Percentiles rank a stretch among this genome's conserved stretches.
Evolutionary conservation across 2,329 filamentous ascomycete species (phyloP).

Genomic region (Aspergillus clavatus): DNA sequence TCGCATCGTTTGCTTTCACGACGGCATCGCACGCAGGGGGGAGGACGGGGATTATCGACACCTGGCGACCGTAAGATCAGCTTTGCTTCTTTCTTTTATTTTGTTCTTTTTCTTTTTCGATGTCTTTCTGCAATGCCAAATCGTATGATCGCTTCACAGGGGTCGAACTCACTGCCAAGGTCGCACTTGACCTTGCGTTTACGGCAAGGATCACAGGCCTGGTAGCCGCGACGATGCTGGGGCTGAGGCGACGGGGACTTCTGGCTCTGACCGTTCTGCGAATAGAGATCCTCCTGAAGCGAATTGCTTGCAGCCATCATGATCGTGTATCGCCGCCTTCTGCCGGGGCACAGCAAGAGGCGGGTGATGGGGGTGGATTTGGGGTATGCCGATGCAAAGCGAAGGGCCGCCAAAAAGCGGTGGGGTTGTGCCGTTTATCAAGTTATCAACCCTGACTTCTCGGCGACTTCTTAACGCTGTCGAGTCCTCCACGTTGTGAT

Average conservation of each 20-base stretch:
- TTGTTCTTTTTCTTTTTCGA: neutral
- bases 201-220: constrained; percentile 47
- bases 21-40: constrained; percentile 87
- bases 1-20: constrained; percentile 95
- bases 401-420: constrained; percentile 33
- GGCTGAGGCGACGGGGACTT: constrained; percentile 32
- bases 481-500: neutral
- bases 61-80: constrained; percentile 28
- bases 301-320: constrained; percentile 18
- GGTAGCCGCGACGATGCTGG: constrained; percentile 45
- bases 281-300: constrained; percentile 16
- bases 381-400: constrained; percentile 38
- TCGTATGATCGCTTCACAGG: neutral
- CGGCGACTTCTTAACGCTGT: constrained; percentile 7
- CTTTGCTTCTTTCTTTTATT: no score
- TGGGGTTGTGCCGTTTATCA: constrained; percentile 19
- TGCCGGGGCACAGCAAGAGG: constrained; percentile 11
- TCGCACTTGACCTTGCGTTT: constrained; percentile 49
- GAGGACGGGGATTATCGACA: constrained; percentile 90
- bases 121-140: neutral
- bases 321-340: constrained; percentile 12
- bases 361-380: constrained; percentile 17
- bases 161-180: constrained; percentile 39
- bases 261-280: constrained; percentile 14
- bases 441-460: constrained; percentile 13